A percentile compares a stretch with the other conserved stretches of the same genome.
phyloP scores from a whole-genome alignment of 1,139 yeast species.

The Blastobotrys apis region DNA sequence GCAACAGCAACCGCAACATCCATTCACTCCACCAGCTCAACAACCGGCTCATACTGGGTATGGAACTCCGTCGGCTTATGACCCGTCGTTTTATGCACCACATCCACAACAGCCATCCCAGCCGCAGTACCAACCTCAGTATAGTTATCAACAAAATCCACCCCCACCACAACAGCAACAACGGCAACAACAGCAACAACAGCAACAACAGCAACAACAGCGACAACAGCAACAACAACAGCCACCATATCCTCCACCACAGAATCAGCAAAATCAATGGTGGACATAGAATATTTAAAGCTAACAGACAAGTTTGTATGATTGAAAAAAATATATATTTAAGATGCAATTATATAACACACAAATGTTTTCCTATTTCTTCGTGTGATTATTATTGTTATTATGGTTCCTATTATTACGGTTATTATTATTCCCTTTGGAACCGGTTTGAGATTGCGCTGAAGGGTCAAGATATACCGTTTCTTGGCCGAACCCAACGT shows the following conservation, averaged over 20 bases:
- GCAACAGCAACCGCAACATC: conserved; percentile 19
- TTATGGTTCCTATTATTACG: background rate
- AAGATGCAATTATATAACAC: no score
- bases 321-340: background rate
- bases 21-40: conserved; percentile 18
- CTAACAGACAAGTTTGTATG: no score
- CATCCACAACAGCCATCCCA: conserved; percentile 4
- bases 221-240: conserved; percentile 15
- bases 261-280: conserved; percentile 9
- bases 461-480: conserved; percentile 23
- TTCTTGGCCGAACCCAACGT: conserved; percentile 52
- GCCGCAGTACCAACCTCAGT: conserved; percentile 3
- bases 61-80: conserved; percentile 32
- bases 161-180: background rate
- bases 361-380: no score
- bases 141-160: conserved; percentile 1
- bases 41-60: conserved; percentile 23
- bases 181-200: conserved; percentile 1
- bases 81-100: conserved; percentile 26
- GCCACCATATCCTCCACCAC: conserved; percentile 17
- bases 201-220: background rate
- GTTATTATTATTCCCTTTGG: background rate
- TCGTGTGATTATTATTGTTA: background rate
- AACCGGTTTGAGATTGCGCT: background rate
- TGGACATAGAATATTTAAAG: conserved; percentile 1